Base-by-base conservation (phyloP, 2,329 filamentous ascomycete species). In the Trichoderma simmonsii region DNA sequence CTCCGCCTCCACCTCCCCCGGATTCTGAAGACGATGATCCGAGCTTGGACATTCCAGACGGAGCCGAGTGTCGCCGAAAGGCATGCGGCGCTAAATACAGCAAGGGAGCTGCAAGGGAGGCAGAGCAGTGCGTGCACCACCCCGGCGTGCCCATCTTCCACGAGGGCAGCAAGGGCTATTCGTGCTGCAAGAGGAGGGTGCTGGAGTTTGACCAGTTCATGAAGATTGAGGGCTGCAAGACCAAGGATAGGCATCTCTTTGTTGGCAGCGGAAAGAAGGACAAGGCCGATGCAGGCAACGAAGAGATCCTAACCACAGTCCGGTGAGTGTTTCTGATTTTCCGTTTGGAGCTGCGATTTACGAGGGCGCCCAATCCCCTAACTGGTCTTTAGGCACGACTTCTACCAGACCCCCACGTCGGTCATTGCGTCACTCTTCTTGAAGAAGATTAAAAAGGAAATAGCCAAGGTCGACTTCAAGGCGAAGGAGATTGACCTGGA, bases 161-260 rank as follows among this genome's bases (percentile, higher is more conserved):
- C 81, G 96, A 99, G 85, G 96, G 96, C 43, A 97, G 93, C 84
- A 99, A 99, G 85, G 96, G 96, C 1, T 99, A 96, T 87, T 94
- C 91, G 73, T 99, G 96, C 86, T 99, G 96, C 85, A 98, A 98
- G 88, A 87, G 94, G 77, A 89, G 94, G 48, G 96, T 99, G 72
- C 84, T 99, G 72, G 96, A 99, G 80, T 99, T 99, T 82, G 95
- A 99, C 81, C 92, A 98, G 82, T 99, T 99, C 83, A 91, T 99
- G 91, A 96, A 93, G 82, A 95, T 99, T 73, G 90, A 93, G 77
- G 96, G 96, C 1, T 99, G 96, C 83, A 90, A 90, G 80, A 94
- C 92, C 57, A 96, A 95, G 82, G 85, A 86, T 57, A 86, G 88
- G 73, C 96, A 99, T 85, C 82, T 97, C 75, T 99, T 98, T 78